Evolutionary conservation across 2,329 filamentous ascomycete genomes (phyloP), one percentile per base, ranked within the genome.

Genomic region (Blastomyces gilchristii): DNA sequence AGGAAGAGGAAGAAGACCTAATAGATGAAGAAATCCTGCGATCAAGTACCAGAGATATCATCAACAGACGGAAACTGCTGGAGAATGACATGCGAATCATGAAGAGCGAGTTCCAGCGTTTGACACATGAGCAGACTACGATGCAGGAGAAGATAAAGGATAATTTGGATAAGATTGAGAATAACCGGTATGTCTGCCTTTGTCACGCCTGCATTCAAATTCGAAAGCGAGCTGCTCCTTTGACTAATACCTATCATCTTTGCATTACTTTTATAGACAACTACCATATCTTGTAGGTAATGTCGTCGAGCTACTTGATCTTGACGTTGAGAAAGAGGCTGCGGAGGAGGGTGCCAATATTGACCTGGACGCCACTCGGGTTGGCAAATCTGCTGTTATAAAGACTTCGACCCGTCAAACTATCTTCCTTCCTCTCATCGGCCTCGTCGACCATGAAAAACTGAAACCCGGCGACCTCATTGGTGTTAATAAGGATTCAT

Each of bases 121-220:
- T 99, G 79, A 89, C 88, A 71, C 94, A 99, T 72, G 94, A 99
- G 80, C 96, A 96, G 80, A 86, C 88, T 59, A 87, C 90, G 58
- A 99, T 99, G 94, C 87, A 87, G 64, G 93, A 97, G 78, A 97
- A 97, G 82, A 97, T 99, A 78, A 97, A 97, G 83, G 94, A 99
- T 75, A 99, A 99, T 73, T 80, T 90, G 72, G 95, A 99, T 70
- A 99, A 99, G 85, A 99, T 99, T 72, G 92, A 95, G 69, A 97
- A 99, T 79, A 99, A 99, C 82, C 86, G 91, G 92, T 96, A 81
- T 69, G 82, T 37, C n/a, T 14, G 16, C 43, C 12, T 59, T 59
- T 37, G 28, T 28, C 6, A n/a, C 31, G 9, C 12, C 18, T 49
- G 6, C n/a, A 63, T 63, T 43, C 53, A 58, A 50, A 59, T 54